phyloP scores from a whole-genome alignment of 1,284 basidiomycete species.

The Leccinum insigne region DNA sequence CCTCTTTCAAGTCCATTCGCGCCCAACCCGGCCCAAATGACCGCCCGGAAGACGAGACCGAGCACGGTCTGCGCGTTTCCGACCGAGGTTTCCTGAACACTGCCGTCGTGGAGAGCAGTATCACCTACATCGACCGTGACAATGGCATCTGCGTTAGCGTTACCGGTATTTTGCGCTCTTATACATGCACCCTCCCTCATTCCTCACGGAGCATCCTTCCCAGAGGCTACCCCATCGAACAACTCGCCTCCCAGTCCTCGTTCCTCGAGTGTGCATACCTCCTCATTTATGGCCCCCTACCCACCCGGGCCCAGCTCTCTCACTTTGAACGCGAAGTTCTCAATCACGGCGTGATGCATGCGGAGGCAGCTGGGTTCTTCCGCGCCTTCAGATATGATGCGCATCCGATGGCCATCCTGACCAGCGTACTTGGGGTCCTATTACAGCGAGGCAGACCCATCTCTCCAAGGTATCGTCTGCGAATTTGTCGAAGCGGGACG shows the following conservation, averaged over 20 bases:
- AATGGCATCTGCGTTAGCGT: conserved; percentile 63
- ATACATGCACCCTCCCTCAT: background rate
- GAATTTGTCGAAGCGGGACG: background rate
- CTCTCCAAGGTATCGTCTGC: conserved; percentile 56
- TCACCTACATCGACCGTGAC: conserved; percentile 89
- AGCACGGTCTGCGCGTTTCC: conserved; percentile 73
- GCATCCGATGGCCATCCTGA: conserved; percentile 88
- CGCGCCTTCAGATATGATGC: conserved; percentile 87
- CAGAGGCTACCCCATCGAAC: conserved; percentile 92
- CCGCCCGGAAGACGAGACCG: conserved; percentile 80
- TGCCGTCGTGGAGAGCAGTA: conserved; percentile 76
- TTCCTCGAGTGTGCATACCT: conserved; percentile 85
- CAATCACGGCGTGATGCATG: conserved; percentile 76
- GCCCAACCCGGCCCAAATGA: conserved; percentile 58
- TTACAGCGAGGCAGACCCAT: conserved; percentile 80
- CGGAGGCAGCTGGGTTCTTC: conserved; percentile 80
- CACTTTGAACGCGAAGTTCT: conserved; percentile 74
- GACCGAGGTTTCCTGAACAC: conserved; percentile 88
- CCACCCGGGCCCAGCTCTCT: conserved; percentile 59
- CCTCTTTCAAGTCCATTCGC: conserved; percentile 76
- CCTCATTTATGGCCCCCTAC: conserved; percentile 86
- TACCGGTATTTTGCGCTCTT: conserved; percentile 52
- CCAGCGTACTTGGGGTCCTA: conserved; percentile 86
- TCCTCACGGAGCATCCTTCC: background rate
- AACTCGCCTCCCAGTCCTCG: conserved; percentile 74